Base-by-base conservation (phyloP, 1,284 basidiomycete genomes). In the Sporisorium exsertum region DNA sequence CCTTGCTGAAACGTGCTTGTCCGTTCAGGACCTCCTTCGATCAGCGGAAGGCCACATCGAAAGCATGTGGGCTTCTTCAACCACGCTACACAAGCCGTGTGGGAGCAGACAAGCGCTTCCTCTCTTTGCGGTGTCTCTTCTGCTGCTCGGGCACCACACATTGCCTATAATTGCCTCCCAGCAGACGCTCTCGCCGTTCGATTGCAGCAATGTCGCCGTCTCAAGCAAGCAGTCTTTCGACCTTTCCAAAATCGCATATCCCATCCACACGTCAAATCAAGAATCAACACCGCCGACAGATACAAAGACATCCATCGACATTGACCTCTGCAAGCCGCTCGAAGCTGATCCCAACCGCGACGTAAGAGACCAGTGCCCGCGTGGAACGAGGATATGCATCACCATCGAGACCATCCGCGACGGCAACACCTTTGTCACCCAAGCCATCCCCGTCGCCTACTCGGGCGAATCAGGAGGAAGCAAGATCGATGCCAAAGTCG, bases 381-480 rank as follows among this genome's bases (percentile, higher is more conserved):
- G 66, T 10, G 75, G 75, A 53, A 77, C 75, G 8, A 69, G 75
- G 53, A 73, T 77, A 51, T 77, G 75, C 64, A 77, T 77, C 58
- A 70, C 67, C 51, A 77, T 77, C 50, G 70, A 73, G 22, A 64
- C 58, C 32, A 77, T 77, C 63, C 73, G 73, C 58, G 75, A 73
- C 35, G 71, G 58, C 46, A 70, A 65, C 47, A 64, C 66, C 42
- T 67, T 68, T 51, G 64, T 77, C 18, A 73, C 67, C 4, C 75
- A 77, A 47, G 75, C 75, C 20, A 77, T 77, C n/a, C 75, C 75
- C 10, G 75, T 77, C 51, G 75, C 71, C 5, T 77, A 66, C 27
- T 73, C 75, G 12, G 75, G 66, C 61, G 71, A 70, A 10, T 66
- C 67, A 16, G 67, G 62, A 15, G 67, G 67, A 0, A 60, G 40